phyloP scores from a whole-genome alignment of 192 early-diverging fungal species.

The Entomortierella parvispora region DNA sequence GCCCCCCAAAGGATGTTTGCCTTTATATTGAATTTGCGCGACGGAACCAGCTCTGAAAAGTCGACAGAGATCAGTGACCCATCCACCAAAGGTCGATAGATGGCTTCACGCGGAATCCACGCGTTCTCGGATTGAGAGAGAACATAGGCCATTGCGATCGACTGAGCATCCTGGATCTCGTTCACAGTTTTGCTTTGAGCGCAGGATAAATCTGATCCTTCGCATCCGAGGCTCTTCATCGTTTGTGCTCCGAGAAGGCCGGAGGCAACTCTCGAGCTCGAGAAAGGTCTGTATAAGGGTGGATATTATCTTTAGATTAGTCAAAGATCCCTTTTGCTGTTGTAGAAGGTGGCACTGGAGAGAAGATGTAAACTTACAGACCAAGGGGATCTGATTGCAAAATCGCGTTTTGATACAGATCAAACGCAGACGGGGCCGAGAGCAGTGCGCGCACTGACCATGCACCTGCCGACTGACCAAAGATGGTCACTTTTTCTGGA shows the following conservation, averaged over 20 bases:
- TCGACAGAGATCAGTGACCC: not conserved
- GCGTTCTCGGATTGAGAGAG: no score
- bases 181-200: not conserved
- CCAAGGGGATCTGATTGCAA: conserved; percentile 1
- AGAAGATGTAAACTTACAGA: conserved; percentile 3
- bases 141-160: not conserved
- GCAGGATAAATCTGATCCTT: not conserved
- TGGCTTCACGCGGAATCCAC: not conserved
- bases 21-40: not conserved
- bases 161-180: not conserved
- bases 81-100: conserved; percentile 2
- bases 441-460: conserved; percentile 2
- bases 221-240: conserved; percentile 1
- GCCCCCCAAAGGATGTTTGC: conserved; percentile 1
- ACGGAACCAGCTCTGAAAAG: not conserved
- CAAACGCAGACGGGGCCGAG: not conserved
- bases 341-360: not conserved
- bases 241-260: not conserved
- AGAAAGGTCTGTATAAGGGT: not conserved
- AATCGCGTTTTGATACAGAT: not conserved
- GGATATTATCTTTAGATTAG: not conserved
- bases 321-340: not conserved
- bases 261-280: not conserved
- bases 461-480: conserved; percentile 51
- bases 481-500: conserved; percentile 58